Base-by-base conservation (phyloP, 108 stramenopile genomes). In the Conticribra guillardii region DNA sequence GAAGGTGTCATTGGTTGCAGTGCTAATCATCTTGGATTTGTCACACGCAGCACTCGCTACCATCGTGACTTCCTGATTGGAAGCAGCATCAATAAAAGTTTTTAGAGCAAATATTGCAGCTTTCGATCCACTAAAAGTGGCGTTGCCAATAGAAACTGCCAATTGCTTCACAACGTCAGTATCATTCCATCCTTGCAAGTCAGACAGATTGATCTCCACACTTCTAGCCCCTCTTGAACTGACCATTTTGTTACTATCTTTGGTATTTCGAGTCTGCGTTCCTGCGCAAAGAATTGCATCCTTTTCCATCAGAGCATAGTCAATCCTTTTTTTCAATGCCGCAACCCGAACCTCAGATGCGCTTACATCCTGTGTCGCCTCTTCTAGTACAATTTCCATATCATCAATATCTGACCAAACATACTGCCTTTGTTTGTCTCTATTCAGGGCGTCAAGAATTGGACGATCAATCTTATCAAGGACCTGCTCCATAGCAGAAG, bases 351-450 rank as follows among this genome's bases (percentile, higher is more conserved):
- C 37, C 41, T 60, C 37, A 19, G 37, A 60, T 30, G 32, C 22
- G 11, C 37, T 7, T 15, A 60, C 41, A 19, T 60, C 59, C 18
- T 44, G 1, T 44, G 33, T 44, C 8, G 59, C 59, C 29, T 60
- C 59, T 19, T 32, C 8, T 19, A 60, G 41, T 9, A 60, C 37
- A 4, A n/a, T n/a, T 44, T 60, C 59, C 59, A 60, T 44, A 5
- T 37, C 19, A 30, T 44, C 34, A 44, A 60, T 60, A 60, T 60
- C 59, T 41, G 21, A 60, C 59, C 55, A 56, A 31, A 37, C 41
- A 9, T 22, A 53, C 24, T n/a, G n/a, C n/a, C n/a, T n/a, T n/a
- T n/a, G n/a, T n/a, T n/a, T 47, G 18, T 4, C 46, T 47, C 46
- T 2, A 47, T 1, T 47, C 46, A 47, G 19, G 46, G 52, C n/a